These are phyloP conservation scores for Alopecurus myosuroides DNA, from an alignment of 176 grass and related monocot species.

Conservation along the genomic window DNA sequence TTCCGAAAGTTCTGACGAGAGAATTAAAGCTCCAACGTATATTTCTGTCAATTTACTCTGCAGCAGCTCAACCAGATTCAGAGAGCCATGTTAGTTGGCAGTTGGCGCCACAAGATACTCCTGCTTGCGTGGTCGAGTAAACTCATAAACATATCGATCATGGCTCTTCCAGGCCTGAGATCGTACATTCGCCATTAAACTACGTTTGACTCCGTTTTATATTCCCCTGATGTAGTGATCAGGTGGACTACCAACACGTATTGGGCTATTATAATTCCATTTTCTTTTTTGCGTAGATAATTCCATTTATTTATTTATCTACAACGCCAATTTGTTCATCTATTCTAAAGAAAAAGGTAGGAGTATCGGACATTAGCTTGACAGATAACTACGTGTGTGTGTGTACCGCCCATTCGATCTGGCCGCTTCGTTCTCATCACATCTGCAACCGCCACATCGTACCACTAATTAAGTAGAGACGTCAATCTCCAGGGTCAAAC, in stretches of 20 bases:
- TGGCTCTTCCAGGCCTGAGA: conserved; percentile 33
- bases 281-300: no score
- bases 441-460: background rate
- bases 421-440: background rate
- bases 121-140: conserved; percentile 26
- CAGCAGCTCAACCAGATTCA: conserved; percentile 17
- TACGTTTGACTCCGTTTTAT: background rate
- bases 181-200: background rate
- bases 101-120: background rate
- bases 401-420: background rate
- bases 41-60: background rate
- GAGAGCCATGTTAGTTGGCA: background rate
- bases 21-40: background rate
- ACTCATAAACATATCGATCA: background rate
- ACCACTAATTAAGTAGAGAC: background rate
- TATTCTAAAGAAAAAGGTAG: background rate
- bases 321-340: background rate
- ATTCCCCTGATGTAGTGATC: background rate
- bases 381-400: background rate
- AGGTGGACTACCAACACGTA: background rate
- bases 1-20: background rate
- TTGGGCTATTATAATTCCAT: background rate
- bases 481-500: conserved; percentile 27
- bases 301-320: background rate
- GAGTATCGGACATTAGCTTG: background rate